Evolutionary conservation across 495 filamentous ascomycete species (phyloP), one percentile per base, ranked within the genome.

Genomic region (Usnea hakonensis): DNA sequence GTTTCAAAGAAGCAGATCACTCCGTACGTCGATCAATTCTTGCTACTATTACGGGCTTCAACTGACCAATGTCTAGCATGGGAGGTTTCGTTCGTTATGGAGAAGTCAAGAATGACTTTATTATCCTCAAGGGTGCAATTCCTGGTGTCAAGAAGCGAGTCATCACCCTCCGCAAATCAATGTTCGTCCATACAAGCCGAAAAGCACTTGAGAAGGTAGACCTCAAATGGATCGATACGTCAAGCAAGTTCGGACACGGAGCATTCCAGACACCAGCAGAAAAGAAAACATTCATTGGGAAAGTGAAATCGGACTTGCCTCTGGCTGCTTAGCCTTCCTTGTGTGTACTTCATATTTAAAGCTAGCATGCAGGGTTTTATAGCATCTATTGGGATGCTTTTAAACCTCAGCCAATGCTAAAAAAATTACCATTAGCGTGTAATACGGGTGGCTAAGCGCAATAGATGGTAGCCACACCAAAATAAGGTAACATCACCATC

Each of bases 221-320:
- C 65, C 88, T 99, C 80, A 99, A 99, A 81, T 99, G 95, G 95
- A 97, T 99, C 85, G 95, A 99, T 74, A 99, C 95, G 68, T 96
- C 91, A 53, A 96, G 91, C 79, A 95, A 99, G 86, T 99, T 97
- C 82, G 95, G 95, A 78, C 95, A 99, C 82, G 95, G 95, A 86
- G 94, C 90, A 75, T 99, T 95, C 89, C 95, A 99, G 83, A 97
- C 92, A 57, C 79, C 86, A 72, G 88, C 88, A 74, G 95, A 99
- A 88, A 99, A 99, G 91, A 94, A 87, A 78, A 79, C 85, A 71
- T 91, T 87, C 83, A 70, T 96, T 79, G 95, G 95, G 79, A 95
- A 91, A 53, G 88, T 99, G 87, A 99, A 99, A 91, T 97, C 97
- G 90, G 92, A 97, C 73, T 80, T 97, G 66, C 79, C 77, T 70